Evolutionary conservation across 2,329 filamentous ascomycete genomes (phyloP), one percentile per base, ranked within the genome.

Genomic region (Alternaria triticina): DNA sequence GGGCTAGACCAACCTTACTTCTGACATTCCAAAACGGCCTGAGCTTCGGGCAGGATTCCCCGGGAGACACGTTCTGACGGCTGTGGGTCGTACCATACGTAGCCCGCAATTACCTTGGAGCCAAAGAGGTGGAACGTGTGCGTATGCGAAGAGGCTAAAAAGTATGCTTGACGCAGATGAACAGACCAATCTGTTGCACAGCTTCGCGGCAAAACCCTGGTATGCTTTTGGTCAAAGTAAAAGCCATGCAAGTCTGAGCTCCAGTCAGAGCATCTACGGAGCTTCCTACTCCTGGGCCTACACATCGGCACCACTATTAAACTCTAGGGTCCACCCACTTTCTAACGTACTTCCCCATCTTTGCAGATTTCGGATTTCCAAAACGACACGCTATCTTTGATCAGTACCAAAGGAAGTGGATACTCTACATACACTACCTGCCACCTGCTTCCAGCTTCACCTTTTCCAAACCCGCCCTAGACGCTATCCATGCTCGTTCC

Each of bases 121-220:
- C 64, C 71, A 67, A 62, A 64, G 62, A 64, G 70, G 72, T 70
- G 70, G 69, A 72, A 67, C 70, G 65, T 63, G 66, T 70, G 70
- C 71, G 63, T 71, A 71, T 74, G 72, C 73, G 70, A 74, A 68
- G 70, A 63, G 67, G 64, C 69, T 73, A 75, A 62, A 47, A 57
- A 52, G 49, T 54, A 62, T 64, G 68, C 65, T 68, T 67, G 67
- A 71, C 72, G 69, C 60, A 70, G 61, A 66, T 54, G 60, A 69
- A 62, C 69, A 74, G 66, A 65, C 68, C 72, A 76, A 71, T 70
- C 65, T 72, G 72, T 74, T 69, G 63, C 71, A 77, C 69, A 66
- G 68, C 64, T 67, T 73, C 63, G 57, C 61, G 63, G 62, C 65
- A 67, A 68, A 63, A 46, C 61, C 65, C 71, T 62, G 67, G 66